Conservation (phyloP, 2,329 filamentous ascomycete genomes). For the Pyrenochaeta sp. region DNA sequence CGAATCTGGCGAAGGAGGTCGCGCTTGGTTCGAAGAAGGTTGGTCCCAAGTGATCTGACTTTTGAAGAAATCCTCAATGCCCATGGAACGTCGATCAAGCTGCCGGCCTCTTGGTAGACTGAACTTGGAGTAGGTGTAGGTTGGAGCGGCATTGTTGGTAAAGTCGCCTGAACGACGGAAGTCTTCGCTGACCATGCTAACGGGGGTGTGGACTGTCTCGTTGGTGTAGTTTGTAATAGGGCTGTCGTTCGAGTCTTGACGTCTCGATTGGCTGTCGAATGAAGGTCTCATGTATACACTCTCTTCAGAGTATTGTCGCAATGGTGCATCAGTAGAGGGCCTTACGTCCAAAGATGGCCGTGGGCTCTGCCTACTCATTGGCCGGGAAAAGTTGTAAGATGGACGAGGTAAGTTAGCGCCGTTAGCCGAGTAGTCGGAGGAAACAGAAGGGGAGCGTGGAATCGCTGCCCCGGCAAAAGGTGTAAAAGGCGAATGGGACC, state of each 20-base stretch:
- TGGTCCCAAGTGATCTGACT: constrained; percentile 69
- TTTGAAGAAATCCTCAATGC: constrained; percentile 49
- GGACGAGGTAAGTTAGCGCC: constrained; percentile 69
- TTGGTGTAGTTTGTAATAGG: constrained; percentile 69
- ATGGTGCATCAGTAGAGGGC: constrained; percentile 44
- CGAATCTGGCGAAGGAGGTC: constrained; percentile 49
- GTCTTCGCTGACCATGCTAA: constrained; percentile 75
- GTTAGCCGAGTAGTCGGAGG: constrained; percentile 77
- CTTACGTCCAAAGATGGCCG: constrained; percentile 57
- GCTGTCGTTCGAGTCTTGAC: constrained; percentile 51
- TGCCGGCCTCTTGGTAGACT: constrained; percentile 81
- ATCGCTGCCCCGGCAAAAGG: constrained; percentile 64
- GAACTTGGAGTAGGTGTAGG: constrained; percentile 89
- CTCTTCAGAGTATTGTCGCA: constrained; percentile 47
- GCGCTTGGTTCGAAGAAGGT: constrained; percentile 38
- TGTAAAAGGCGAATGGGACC: constrained; percentile 69
- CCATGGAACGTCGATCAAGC: constrained; percentile 66
- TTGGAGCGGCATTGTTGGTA: constrained; percentile 64
- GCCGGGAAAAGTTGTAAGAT: constrained; percentile 92
- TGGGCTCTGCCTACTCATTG: constrained; percentile 74
- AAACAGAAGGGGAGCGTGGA: constrained; percentile 81
- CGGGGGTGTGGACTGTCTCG: constrained; percentile 71
- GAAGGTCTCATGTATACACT: constrained; percentile 48
- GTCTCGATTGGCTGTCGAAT: constrained; percentile 45
- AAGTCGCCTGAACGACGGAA: constrained; percentile 65